phyloP scores from a whole-genome alignment of 768 basidiomycete genomes.

The Boletellus ananiceps region DNA sequence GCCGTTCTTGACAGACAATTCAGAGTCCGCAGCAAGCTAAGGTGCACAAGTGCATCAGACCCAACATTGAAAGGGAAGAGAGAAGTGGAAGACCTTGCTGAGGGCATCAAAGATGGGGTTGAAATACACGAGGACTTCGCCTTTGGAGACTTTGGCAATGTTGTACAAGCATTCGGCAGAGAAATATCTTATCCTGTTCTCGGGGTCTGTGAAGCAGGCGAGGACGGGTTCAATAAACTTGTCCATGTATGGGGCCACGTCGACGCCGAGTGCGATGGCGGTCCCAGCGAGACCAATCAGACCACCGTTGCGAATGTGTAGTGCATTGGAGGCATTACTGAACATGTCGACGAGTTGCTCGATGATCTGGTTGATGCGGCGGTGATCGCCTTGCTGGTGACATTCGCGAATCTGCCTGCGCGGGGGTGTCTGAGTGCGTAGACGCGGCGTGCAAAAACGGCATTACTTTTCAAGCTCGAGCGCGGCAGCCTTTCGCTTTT shows the following conservation, averaged over 20 bases:
- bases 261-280: constrained; percentile 93
- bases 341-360: constrained; percentile 96
- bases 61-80: constrained; percentile 2
- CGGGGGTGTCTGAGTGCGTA: constrained; percentile 12
- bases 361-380: constrained; percentile 80
- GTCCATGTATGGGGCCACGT: constrained; percentile 91
- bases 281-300: constrained; percentile 94
- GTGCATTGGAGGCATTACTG: constrained; percentile 71
- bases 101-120: constrained; percentile 98
- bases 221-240: constrained; percentile 87
- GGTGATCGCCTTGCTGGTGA: constrained; percentile 73
- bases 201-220: constrained; percentile 87
- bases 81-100: constrained; percentile 67
- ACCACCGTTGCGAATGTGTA: constrained; percentile 91
- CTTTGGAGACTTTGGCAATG: constrained; percentile 95
- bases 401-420: constrained; percentile 81
- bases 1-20: constrained; percentile 95
- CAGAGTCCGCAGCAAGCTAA: constrained; percentile 93
- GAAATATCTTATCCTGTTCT: constrained; percentile 95
- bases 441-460: background rate
- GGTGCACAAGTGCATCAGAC: constrained; percentile 10
- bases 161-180: constrained; percentile 98
- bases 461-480: constrained; percentile 89
- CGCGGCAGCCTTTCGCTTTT: constrained; percentile 93
- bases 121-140: constrained; percentile 94